Base-by-base conservation (phyloP, 768 basidiomycete genomes). In the Mycena vitilis region DNA sequence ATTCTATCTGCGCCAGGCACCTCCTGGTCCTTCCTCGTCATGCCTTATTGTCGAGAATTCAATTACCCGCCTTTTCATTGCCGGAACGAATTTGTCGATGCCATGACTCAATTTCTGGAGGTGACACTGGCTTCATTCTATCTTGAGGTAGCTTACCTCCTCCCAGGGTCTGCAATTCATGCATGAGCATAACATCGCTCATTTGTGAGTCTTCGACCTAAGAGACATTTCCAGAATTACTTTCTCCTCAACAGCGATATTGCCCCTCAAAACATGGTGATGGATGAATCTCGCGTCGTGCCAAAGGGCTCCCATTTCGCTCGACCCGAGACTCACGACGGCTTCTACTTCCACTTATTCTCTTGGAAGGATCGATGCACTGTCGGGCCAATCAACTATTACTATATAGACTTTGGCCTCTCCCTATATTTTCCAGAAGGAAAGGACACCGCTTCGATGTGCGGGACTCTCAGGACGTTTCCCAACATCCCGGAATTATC, bases 381-480 rank as follows among this genome's bases (percentile, higher is more conserved):
- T 20, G 53, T 71, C 22, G 10, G 34, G 18, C 58, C 66, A 13
- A 51, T 68, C 45, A 40, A 56, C 12, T 69, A 71, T 15, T 71
- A 61, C n/a, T 69, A 56, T 38, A 69, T 71, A n/a, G 71, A 71
- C 16, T 71, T 71, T 18, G 63, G 63, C 2, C 59, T 65, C 4
- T 60, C 71, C 1, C 6, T 38, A 8, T 40, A 56, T 13, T 68
- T 53, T 37, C 66, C 58, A 9, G n/a, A 59, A 7, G 70, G 71
- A 5, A 57, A 44, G 30, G 60, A 69, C 12, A 53, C 62, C 5
- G 62, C 67, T 15, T 6, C 10, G 1, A 10, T 18, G 11, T 2
- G 12, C 4, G 69, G 34, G 11, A 61, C 49, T 6, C 52, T 61
- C 15, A 53, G 64, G 20, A 57, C 47, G 4, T 63, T 60, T 44